A percentile compares a stretch with the other conserved stretches of the same genome.
Conservation (phyloP, 1,139 yeast genomes). For the Fermentozyma sake region DNA sequence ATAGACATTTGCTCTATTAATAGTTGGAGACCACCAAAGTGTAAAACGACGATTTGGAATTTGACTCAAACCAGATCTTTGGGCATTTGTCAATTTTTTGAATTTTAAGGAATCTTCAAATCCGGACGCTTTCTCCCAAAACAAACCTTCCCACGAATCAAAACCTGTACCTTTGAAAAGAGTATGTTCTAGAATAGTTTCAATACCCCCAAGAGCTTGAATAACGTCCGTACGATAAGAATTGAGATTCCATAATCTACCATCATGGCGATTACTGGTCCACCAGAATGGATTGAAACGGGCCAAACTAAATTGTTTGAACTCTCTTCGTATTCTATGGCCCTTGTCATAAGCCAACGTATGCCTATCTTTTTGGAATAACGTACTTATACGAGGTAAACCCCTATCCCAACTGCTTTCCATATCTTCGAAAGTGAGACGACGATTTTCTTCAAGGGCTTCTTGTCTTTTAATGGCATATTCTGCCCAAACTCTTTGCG, state of each 20-base stretch:
- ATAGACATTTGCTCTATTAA: constrained; percentile 94
- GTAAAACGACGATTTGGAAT: constrained; percentile 97
- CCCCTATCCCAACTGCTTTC: constrained; percentile 97
- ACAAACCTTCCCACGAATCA: constrained; percentile 97
- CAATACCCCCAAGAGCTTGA: constrained; percentile 96
- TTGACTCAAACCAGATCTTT: constrained; percentile 93
- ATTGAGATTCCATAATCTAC: constrained; percentile 89
- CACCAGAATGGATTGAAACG: constrained; percentile 93
- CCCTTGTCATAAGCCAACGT: constrained; percentile 95
- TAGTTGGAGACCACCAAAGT: constrained; percentile 99
- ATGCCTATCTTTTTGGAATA: constrained; percentile 93
- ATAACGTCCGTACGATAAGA: constrained; percentile 94
- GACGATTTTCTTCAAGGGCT: constrained; percentile 79
- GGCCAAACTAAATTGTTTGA: constrained; percentile 67
- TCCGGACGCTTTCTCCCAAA: constrained; percentile 97
- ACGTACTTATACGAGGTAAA: constrained; percentile 88
- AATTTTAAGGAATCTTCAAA: constrained; percentile 95
- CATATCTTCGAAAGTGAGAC: constrained; percentile 87
- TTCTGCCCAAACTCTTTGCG: constrained; percentile 97
- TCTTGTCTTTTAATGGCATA: constrained; percentile 87
- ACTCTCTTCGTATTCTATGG: constrained; percentile 77
- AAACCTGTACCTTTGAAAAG: constrained; percentile 95
- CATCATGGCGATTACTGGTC: constrained; percentile 92
- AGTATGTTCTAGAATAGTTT: constrained; percentile 92
- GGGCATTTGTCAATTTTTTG: constrained; percentile 94